Evolutionary conservation across 176 grass and related monocot species (phyloP), one percentile per base, ranked within the genome.

Genomic region (Oryza longistaminata): DNA sequence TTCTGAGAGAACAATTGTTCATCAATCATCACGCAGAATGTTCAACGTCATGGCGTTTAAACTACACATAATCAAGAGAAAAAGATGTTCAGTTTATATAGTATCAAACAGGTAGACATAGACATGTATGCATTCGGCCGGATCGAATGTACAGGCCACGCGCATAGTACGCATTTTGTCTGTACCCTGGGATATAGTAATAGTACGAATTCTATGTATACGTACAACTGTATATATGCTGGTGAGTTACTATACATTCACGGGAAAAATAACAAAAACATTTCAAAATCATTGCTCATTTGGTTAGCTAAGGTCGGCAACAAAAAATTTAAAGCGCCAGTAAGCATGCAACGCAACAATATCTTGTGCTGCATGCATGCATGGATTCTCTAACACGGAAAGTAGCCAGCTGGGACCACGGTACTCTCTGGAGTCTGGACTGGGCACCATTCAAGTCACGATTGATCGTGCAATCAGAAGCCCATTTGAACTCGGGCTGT

Each of bases 401-500:
- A 69, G 64, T n/a, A 3, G 6, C 48, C 9, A 80, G 27, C 29
- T 31, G 29, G 83, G 76, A 31, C 74, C 43, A 53, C 44, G 58
- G 55, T 66, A 49, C 68, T 65, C 29, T 39, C n/a, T 6, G 58
- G 58, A 11, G 17, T 58, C 16, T 53, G 42, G 27, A 55, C 58
- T 21, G 31, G 43, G 70, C 78, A 7, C 68, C 58, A 68, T 81
- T 86, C 33, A 81, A 74, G 50, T 81, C 60, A 42, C 39, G 24
- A 35, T 64, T 53, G 43, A 35, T 53, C 14, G 9, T 29, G 43
- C 29, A 27, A 50, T 21, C 67, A 65, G 40, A 39, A 26, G 64
- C 7, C 50, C 84, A 73, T 86, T 79, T 66, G 21, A 50, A 53
- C n/a, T 52, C n/a, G n/a, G n/a, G n/a, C n/a, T n/a, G n/a, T n/a